Evolutionary conservation across 495 filamentous ascomycete genomes (phyloP), one percentile per base, ranked within the genome.

Genomic region (Penicillium steckii): DNA sequence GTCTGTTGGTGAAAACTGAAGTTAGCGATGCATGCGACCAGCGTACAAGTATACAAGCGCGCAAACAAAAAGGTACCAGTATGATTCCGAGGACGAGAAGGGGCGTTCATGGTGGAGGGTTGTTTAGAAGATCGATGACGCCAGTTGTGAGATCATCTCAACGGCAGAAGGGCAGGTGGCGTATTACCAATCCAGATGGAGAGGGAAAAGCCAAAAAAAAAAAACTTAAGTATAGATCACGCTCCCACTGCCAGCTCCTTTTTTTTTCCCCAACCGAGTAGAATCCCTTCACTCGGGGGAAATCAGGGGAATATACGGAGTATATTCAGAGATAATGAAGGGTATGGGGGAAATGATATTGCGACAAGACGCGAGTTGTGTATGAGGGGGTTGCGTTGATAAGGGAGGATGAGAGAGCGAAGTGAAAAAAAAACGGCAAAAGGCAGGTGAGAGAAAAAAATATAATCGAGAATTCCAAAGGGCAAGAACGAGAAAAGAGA

Each of bases 101-200:
- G 47, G 37, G 37, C 48, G 38, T 58, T 59, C 59, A 64, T 68
- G 32, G 48, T 57, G 30, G 54, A 62, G 51, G 40, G 53, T 56
- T 60, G 48, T 55, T 59, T 52, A 51, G 44, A 42, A 60, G 52
- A 60, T 67, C 69, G 64, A 72, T 75, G 70, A 72, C 69, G 69
- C 64, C 65, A 72, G 62, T 30, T 64, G 65, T 74, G 74, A 77
- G 71, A 68, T 77, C 73, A 77, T 77, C 65, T 58, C 64, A 68
- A 67, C 64, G 65, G 66, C 59, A 60, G 55, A 69, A 61, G 56
- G 48, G 52, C 35, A 52, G 42, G 69, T 72, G 70, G 68, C 67
- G 68, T 62, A 68, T 62, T 57, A 69, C 66, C 67, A 64, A 62
- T 43, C 62, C 62, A 63, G 58, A 69, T 59, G 43, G 59, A 59